Base-by-base conservation (phyloP, 805 yeast genomes). In the Sugiyamaella boreocaroliniensis region DNA sequence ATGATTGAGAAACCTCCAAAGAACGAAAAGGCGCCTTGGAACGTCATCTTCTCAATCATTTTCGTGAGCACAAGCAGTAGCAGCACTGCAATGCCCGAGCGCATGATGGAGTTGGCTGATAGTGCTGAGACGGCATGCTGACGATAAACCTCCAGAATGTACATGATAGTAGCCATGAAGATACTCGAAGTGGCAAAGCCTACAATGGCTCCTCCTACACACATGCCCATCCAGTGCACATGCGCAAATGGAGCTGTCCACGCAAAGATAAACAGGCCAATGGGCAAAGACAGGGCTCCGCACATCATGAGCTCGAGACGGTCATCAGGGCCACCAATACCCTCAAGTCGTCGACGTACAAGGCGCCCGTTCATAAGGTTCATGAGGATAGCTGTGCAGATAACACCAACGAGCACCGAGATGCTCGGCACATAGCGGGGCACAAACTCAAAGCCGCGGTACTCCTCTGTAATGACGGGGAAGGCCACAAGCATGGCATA, bases 401-500 rank as follows among this genome's bases (percentile, higher is more conserved):
- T 3, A 2, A 50, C 53, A n/a, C 53, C 53, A 2, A 43, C 47
- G 29, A 37, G 20, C 10, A 52, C 26, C 4, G 55, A 48, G 9
- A 52, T 34, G 9, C 45, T 29, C 9, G 55, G 55, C 15, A 49
- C 16, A 20, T 52, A 48, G 15, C 48, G 32, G 12, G 42, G 26
- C 15, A 52, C 40, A 14, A 48, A 48, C 19, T 29, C 22, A 20
- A 50, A 48, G 12, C 40, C 19, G 7, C 52, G 22, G 4, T 29
- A 15, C 16, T 18, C 41, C 10, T 43, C 16, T 15, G 71, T 56
- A 26, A 62, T 58, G 49, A 59, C 53, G 14, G 70, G 69, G 20
- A 63, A 59, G 8, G 65, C 66, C 1, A 64, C 62, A 58, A 67
- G 59, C 46, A 61, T 60, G 52, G 62, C 57, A 58, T 65, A 67